Evolutionary conservation across 768 basidiomycete genomes (phyloP).

Genomic region (Rhodosporidiobolus odoratus): DNA sequence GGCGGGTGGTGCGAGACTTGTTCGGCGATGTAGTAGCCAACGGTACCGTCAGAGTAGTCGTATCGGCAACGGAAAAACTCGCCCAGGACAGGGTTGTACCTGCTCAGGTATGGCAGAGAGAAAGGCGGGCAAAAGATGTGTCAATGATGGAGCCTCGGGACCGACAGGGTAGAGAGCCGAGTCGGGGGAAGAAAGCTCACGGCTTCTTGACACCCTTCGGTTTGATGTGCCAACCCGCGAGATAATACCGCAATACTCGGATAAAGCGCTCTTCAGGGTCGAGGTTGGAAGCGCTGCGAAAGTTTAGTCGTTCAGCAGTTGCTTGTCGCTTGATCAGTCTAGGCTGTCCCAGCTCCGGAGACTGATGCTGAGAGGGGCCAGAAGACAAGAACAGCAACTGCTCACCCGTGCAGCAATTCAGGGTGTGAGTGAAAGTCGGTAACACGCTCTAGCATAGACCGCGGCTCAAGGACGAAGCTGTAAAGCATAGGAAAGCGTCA

Average conservation of each 20-base stretch:
- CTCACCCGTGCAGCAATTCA: slow-evolving; percentile 90
- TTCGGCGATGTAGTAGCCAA: slow-evolving; percentile 92
- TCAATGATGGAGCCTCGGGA: not conserved
- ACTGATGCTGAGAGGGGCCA: not conserved
- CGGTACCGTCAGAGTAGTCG: slow-evolving; percentile 82
- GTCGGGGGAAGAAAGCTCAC: slow-evolving; percentile 52
- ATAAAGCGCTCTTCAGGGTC: slow-evolving; percentile 84
- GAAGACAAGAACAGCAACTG: slow-evolving; percentile 27
- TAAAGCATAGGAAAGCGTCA: slow-evolving; percentile 15
- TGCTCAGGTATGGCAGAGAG: slow-evolving; percentile 47
- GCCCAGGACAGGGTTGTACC: slow-evolving; percentile 93
- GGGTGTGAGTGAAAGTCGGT: slow-evolving; percentile 99
- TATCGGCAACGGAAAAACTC: slow-evolving; percentile 97
- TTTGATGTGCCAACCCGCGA: slow-evolving; percentile 99
- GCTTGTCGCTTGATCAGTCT: not conserved
- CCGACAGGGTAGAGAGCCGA: not conserved
- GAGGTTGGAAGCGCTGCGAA: slow-evolving; percentile 66
- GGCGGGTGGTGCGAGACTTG: slow-evolving; percentile 97
- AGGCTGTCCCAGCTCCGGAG: too few species aligned
- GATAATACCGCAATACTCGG: slow-evolving; percentile 84
- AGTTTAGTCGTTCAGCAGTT: too few species aligned
- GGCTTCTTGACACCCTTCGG: slow-evolving; percentile 98
- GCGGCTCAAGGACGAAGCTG: slow-evolving; percentile 86
- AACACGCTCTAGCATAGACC: slow-evolving; percentile 95
- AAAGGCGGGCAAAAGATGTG: too few species aligned